Conservation (phyloP, 495 filamentous ascomycete species). For the Chaetomium tenue region DNA sequence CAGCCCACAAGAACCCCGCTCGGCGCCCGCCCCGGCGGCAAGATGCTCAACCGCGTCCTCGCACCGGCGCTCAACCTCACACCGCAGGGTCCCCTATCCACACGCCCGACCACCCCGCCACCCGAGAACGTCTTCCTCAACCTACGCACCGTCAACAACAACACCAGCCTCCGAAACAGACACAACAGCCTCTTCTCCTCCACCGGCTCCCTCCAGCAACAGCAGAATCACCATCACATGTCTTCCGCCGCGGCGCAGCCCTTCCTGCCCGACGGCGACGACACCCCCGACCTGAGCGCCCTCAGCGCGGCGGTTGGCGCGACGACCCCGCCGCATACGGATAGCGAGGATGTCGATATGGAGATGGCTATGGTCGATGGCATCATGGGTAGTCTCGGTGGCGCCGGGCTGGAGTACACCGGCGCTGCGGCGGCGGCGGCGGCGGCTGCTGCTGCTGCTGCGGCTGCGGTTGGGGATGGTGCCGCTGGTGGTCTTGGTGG, state of each 20-base stretch:
- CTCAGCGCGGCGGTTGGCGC: neutral
- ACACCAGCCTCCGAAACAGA: neutral
- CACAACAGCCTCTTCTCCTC: constrained; percentile 1
- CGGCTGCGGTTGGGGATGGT: neutral
- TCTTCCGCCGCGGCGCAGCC: neutral
- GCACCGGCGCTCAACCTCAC: constrained; percentile 22
- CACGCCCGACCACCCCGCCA: constrained; percentile 43
- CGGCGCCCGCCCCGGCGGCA: neutral
- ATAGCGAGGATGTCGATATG: constrained; percentile 26
- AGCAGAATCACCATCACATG: neutral
- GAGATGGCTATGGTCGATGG: constrained; percentile 16
- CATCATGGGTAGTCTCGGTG: neutral
- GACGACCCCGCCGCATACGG: constrained; percentile 27
- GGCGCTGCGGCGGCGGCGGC: constrained; percentile 1
- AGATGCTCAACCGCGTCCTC: constrained; percentile 21
- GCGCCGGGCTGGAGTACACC: constrained; percentile 2
- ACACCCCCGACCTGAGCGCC: neutral
- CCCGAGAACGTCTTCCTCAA: constrained; percentile 37
- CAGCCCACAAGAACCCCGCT: neutral
- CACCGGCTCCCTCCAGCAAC: neutral
- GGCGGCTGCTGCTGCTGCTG: constrained; percentile 1
- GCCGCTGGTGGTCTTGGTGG: neutral
- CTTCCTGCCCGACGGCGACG: neutral
- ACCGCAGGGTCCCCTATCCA: constrained; percentile 5
- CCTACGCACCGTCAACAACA: neutral